These are phyloP conservation scores for Colletotrichum viniferum DNA, from an alignment of 2,329 filamentous ascomycete species.

Conservation along the genomic window DNA sequence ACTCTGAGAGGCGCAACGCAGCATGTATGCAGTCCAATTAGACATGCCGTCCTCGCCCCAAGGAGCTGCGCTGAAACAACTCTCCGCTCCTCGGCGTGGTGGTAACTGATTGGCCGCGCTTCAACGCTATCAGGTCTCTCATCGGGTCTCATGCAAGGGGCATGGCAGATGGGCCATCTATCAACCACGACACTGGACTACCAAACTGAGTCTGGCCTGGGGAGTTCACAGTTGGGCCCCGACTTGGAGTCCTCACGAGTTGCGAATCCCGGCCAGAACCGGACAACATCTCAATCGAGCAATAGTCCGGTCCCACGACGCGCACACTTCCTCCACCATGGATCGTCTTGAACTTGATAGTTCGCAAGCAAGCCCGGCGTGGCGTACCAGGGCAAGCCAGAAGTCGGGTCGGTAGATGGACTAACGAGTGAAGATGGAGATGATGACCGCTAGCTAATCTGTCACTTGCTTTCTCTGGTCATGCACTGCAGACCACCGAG, in stretches of 20 bases:
- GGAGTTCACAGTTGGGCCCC: too few relatives aligned
- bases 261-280: neutral
- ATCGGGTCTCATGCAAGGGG: slow-evolving; percentile 16
- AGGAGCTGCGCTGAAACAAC: slow-evolving; percentile 17
- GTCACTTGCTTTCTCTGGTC: neutral
- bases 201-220: too few relatives aligned
- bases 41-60: neutral
- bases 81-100: slow-evolving; percentile 13
- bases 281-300: slow-evolving; percentile 1
- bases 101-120: slow-evolving; percentile 1
- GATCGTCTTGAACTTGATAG: neutral
- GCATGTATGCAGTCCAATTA: slow-evolving; percentile 11
- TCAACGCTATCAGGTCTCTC: neutral
- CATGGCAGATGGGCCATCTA: neutral
- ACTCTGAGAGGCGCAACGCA: neutral
- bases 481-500: too few relatives aligned
- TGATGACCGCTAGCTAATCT: neutral
- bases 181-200: neutral
- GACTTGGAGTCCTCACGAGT: neutral
- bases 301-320: neutral
- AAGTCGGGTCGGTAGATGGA: neutral
- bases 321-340: neutral
- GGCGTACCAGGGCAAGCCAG: neutral
- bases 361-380: neutral
- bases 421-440: neutral